These are phyloP conservation scores for Russula compacta DNA, from an alignment of 768 basidiomycete genomes.

Conservation along the genomic window DNA sequence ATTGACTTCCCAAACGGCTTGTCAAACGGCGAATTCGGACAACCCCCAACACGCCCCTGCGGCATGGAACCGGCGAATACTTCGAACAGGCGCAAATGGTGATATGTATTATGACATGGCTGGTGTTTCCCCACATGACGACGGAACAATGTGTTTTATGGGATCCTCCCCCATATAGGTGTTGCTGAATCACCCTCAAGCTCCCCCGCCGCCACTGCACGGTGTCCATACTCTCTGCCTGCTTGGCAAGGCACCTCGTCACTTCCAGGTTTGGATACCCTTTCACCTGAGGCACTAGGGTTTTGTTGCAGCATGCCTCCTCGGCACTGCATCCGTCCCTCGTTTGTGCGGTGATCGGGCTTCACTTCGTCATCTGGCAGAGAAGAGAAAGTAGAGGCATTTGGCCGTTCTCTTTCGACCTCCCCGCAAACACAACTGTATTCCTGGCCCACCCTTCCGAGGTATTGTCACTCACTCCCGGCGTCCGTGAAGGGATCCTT, in stretches of 20 bases:
- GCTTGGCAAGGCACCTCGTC: neutral
- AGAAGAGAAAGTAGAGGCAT: neutral
- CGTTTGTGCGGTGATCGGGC: neutral
- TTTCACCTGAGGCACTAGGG: constrained; percentile 1
- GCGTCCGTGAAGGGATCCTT: neutral
- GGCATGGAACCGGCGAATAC: neutral
- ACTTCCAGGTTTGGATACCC: neutral
- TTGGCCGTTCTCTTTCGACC: neutral
- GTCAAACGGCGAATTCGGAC: neutral
- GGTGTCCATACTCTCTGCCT: neutral
- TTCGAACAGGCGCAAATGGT: neutral
- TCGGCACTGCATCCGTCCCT: neutral
- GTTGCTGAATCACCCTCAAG: neutral
- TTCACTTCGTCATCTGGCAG: neutral
- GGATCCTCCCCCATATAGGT: neutral
- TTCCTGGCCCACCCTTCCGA: neutral
- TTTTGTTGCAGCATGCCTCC: neutral
- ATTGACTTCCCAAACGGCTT: neutral
- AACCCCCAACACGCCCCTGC: neutral
- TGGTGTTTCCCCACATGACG: neutral
- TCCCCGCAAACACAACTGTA: neutral
- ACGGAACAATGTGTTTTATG: neutral
- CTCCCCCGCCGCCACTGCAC: neutral
- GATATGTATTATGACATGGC: neutral
- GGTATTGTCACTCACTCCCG: neutral